Conservation (phyloP, 2,329 filamentous ascomycete genomes). For the Talaromyces rugulosus region DNA sequence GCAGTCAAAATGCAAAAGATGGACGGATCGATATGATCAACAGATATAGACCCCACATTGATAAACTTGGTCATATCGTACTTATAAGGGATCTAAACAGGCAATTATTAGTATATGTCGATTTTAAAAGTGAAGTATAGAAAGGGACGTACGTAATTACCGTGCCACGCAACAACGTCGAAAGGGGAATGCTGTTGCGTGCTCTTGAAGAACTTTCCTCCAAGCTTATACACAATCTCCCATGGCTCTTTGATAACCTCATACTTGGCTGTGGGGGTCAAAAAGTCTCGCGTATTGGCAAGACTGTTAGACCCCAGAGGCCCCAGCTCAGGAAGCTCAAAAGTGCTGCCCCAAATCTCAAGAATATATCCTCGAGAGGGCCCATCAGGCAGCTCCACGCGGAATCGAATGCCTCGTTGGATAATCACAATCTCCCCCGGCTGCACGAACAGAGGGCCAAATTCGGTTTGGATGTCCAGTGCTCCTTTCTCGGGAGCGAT, state of each 20-base stretch:
- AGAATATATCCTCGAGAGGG: slow-evolving; percentile 63
- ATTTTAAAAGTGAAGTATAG: neutral
- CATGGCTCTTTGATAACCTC: slow-evolving; percentile 52
- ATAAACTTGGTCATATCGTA: slow-evolving; percentile 40
- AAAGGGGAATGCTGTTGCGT: slow-evolving; percentile 64
- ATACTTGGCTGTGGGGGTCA: slow-evolving; percentile 56
- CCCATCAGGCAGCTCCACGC: slow-evolving; percentile 56
- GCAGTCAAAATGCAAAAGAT: slow-evolving; percentile 40
- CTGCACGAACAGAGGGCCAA: slow-evolving; percentile 60
- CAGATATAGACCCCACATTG: slow-evolving; percentile 36
- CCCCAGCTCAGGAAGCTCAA: slow-evolving; percentile 62
- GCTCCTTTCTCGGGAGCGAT: slow-evolving; percentile 63
- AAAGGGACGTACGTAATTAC: slow-evolving; percentile 48
- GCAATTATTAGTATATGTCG: slow-evolving; percentile 1
- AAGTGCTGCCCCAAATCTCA: slow-evolving; percentile 63
- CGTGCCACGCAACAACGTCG: slow-evolving; percentile 69
- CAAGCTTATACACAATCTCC: slow-evolving; percentile 61
- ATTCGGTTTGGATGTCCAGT: slow-evolving; percentile 65
- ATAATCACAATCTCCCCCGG: slow-evolving; percentile 66
- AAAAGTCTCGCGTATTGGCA: slow-evolving; percentile 63
- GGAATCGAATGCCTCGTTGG: slow-evolving; percentile 61
- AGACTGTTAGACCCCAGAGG: slow-evolving; percentile 63
- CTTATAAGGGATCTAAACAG: slow-evolving; percentile 34
- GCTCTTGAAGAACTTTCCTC: slow-evolving; percentile 57
- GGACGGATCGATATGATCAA: slow-evolving; percentile 39